Percentiles rank a stretch among this genome's conserved stretches.
These are phyloP conservation scores for Tetrastigma voinierianum DNA, from an alignment of 164 flowering plant genomes.

Conservation along the genomic window DNA sequence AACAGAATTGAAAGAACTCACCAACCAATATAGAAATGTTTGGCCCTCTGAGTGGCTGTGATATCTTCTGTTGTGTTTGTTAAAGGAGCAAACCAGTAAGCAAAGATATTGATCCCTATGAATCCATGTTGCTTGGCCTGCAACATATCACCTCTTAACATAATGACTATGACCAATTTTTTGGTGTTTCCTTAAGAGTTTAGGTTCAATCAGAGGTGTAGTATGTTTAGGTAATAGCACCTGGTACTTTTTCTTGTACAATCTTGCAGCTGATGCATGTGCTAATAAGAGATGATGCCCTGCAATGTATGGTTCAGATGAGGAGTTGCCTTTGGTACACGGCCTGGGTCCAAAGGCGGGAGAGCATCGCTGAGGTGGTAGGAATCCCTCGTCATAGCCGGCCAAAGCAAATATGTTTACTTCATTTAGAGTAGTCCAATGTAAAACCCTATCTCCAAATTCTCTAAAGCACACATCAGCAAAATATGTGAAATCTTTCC, in stretches of 20 bases:
- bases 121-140: conserved; percentile 51
- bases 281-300: conserved; percentile 43
- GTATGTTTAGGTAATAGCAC: conserved; percentile 12
- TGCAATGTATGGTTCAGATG: conserved; percentile 48
- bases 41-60: conserved; percentile 43
- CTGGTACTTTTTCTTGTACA: conserved; percentile 40
- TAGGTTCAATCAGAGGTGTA: too few relatives aligned
- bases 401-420: conserved; percentile 27
- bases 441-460: conserved; percentile 51
- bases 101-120: conserved; percentile 38
- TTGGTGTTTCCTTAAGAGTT: too few relatives aligned
- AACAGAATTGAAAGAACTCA: conserved; percentile 14
- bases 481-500: conserved; percentile 38
- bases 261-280: conserved; percentile 43
- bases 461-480: conserved; percentile 50
- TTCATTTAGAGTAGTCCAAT: conserved; percentile 60
- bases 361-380: conserved; percentile 48
- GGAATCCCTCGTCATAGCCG: conserved; percentile 32
- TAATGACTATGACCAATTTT: too few relatives aligned
- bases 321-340: conserved; percentile 45
- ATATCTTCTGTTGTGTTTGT: conserved; percentile 38
- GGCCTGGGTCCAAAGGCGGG: conserved; percentile 23
- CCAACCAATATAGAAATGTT: conserved; percentile 53
- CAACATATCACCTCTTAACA: neutral
- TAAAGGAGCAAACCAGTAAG: conserved; percentile 26